Evolutionary conservation across 2,329 filamentous ascomycete genomes (phyloP), one percentile per base, ranked within the genome.

Genomic region (Kalmusia sp.): DNA sequence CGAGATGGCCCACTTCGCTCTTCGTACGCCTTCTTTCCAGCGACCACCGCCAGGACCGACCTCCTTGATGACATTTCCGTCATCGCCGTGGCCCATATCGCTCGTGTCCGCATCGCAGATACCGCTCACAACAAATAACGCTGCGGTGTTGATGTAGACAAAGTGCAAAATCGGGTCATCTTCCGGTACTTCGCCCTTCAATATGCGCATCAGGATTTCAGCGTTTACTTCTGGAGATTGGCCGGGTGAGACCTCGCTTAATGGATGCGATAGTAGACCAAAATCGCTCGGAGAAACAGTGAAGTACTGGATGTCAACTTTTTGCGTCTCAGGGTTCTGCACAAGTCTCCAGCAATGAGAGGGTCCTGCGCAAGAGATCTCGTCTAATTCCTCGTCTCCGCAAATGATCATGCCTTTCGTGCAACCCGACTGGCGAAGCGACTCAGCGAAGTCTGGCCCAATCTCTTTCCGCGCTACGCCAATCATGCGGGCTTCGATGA

Each of bases 1-100:
- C 75, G 87, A 85, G 41, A 99, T 84, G 9, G 92, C 92, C 90
- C 91, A 96, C 65, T 89, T 86, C 14, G 95, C 95, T 70, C 92
- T 84, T 64, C 93, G 82, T 12, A 97, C 85, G 47, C 93, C 95
- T 71, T 97, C 93, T 79, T 96, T 99, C 95, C 95, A 99, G 67
- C 93, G 84, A 52, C 91, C 86, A 12, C 91, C 91, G 9, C 89
- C 93, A 4, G 93, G 93, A 0, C 95, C 93, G 41, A 89, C 82
- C 72, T 98, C 93, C 14, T 79, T 85, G 57, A 96, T 84, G 40
- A 96, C 91, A 35, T 87, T 82, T 0, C 91, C 91, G 65, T 93
- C 90, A 65, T 96, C 91, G 1, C 88, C 90, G 40, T 82, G 78
- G 0, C 91, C 91, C 89, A 96, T 91, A 68, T 85, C 78, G 70